phyloP scores from a whole-genome alignment of 2,329 filamentous ascomycete species.

The Aspergillus nomiae region DNA sequence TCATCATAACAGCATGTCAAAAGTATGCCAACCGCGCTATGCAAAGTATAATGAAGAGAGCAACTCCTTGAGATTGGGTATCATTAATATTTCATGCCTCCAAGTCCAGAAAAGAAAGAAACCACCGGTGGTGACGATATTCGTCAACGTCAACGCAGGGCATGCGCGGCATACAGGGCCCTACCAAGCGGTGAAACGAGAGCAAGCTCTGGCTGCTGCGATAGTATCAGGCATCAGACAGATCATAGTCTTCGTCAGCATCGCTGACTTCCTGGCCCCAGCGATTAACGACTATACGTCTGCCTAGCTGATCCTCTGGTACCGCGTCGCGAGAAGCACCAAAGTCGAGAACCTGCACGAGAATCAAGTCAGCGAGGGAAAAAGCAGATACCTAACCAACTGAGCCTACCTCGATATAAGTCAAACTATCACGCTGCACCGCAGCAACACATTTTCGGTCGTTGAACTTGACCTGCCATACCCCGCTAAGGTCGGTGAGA shows the following conservation, averaged over 20 bases:
- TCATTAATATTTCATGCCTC: slow-evolving; percentile 33
- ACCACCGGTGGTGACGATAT: slow-evolving; percentile 5
- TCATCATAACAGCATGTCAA: slow-evolving; percentile 36
- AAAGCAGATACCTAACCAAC: not conserved
- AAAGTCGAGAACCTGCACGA: slow-evolving; percentile 87
- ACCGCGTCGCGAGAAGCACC: slow-evolving; percentile 89
- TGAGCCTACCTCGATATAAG: slow-evolving; percentile 85
- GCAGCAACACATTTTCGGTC: slow-evolving; percentile 93
- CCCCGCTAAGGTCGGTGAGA: slow-evolving; percentile 88
- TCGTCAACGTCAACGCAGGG: not conserved
- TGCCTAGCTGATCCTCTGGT: slow-evolving; percentile 73
- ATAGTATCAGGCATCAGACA: slow-evolving; percentile 24
- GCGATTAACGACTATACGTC: slow-evolving; percentile 63
- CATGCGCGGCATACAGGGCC: not conserved
- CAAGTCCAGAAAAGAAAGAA: slow-evolving; percentile 12
- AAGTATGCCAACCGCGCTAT: slow-evolving; percentile 43
- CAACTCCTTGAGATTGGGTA: slow-evolving; percentile 39
- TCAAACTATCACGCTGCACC: slow-evolving; percentile 87
- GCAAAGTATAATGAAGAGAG: slow-evolving; percentile 34
- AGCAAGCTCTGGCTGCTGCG: not conserved
- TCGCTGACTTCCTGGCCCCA: slow-evolving; percentile 41
- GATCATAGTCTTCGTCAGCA: slow-evolving; percentile 37
- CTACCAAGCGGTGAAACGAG: not conserved
- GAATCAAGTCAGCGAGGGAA: slow-evolving; percentile 17
- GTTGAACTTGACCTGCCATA: slow-evolving; percentile 99